Evolutionary conservation across 805 yeast genomes (phyloP), one percentile per base, ranked within the genome.

Genomic region (Starmerella stellata): DNA sequence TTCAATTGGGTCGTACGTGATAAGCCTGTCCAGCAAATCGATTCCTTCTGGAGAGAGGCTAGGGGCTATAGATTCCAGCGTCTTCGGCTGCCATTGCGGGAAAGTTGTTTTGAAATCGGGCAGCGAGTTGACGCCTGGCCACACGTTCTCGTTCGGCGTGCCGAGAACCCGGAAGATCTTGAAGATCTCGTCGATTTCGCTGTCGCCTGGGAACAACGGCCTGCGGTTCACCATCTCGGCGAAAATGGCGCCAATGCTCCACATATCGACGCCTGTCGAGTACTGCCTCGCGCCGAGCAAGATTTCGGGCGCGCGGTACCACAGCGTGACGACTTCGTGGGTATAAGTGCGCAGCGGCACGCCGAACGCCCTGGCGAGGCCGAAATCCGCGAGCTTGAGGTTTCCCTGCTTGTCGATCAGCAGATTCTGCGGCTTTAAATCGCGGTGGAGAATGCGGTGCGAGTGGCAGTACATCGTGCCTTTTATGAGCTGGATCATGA

Each of bases 231-330:
- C 82, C 96, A 90, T 85, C 57, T 90, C 98, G 5, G 95, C 98
- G 58, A 90, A 79, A 35, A 90, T 90, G 56, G 95, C 85, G 14
- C 98, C 98, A 44, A 87, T 79, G 9, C 95, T 81, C 98, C 98
- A 90, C 78, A 90, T 83, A 58, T 90, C 98, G 38, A 90, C 95
- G 16, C 96, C 95, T 0, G 96, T 90, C 27, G 95, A 81, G 59
- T 90, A 90, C 53, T 90, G 95, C 49, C 92, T 80, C 3, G 95
- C 95, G 13, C 98, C 98, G 47, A 90, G 69, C 44, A 90, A 64
- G 40, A 90, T 81, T 60, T 90, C 98, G 3, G 98, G 98, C 1
- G 95, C 82, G 48, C 98, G 68, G 58, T 90, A 90, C 98, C 98
- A 90, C 49, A 90, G 64, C 0, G 98, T 90, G 36, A 90, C 98